Evolutionary conservation across 176 grass and related monocot genomes (phyloP).

Genomic region (Tuctoria greenei): DNA sequence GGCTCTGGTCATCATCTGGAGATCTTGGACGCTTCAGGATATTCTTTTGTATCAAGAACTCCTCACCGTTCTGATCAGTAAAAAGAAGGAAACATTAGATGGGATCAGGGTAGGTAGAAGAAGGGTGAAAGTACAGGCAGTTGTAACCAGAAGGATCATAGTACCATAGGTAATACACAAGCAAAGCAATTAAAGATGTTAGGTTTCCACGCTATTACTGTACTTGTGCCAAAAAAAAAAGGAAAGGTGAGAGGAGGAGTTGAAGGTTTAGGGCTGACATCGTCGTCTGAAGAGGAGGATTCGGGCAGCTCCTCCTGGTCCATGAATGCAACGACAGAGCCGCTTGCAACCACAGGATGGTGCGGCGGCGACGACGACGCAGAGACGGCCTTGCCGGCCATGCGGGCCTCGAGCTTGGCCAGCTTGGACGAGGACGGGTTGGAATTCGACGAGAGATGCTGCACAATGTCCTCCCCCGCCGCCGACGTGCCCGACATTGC

Average conservation of each 20-base stretch:
- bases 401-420: slow-evolving; percentile 94
- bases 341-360: slow-evolving; percentile 25
- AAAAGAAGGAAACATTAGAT: slow-evolving; percentile 27
- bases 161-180: slow-evolving; percentile 6
- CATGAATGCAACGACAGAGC: slow-evolving; percentile 46
- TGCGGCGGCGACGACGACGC: slow-evolving; percentile 55
- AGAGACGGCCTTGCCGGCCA: slow-evolving; percentile 89
- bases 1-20: slow-evolving; percentile 44
- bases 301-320: slow-evolving; percentile 78
- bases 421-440: slow-evolving; percentile 93
- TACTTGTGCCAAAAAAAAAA: slow-evolving; percentile 2
- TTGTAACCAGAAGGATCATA: slow-evolving; percentile 20
- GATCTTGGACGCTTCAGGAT: slow-evolving; percentile 67
- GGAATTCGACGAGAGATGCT: slow-evolving; percentile 88
- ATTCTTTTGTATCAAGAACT: slow-evolving; percentile 94
- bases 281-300: slow-evolving; percentile 70
- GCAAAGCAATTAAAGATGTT: slow-evolving; percentile 8
- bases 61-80: slow-evolving; percentile 58
- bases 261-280: slow-evolving; percentile 70
- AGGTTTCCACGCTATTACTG: background rate
- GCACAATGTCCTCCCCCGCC: slow-evolving; percentile 92
- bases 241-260: background rate
- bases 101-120: background rate
- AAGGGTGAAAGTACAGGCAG: background rate
- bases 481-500: slow-evolving; percentile 40